A percentile compares a stretch with the other conserved stretches of the same genome.
phyloP scores from a whole-genome alignment of 2,329 filamentous ascomycete species.

The Sporothrix brasiliensis region DNA sequence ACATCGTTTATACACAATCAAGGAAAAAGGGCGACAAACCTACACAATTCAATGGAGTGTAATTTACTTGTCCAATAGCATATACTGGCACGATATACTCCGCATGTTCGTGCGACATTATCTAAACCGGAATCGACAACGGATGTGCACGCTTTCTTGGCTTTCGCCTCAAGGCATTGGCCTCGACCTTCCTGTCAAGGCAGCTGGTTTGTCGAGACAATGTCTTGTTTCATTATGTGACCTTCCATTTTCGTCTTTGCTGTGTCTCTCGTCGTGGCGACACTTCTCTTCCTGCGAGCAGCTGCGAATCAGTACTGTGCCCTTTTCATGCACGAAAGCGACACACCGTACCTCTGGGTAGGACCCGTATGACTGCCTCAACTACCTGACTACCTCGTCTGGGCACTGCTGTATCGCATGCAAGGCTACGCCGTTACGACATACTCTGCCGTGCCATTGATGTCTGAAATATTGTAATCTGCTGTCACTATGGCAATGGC shows the following conservation, averaged over 20 bases:
- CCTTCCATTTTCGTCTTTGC: conserved; percentile 5
- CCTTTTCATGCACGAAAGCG: neutral
- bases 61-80: neutral
- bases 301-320: conserved; percentile 9
- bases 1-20: neutral
- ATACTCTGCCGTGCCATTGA: neutral
- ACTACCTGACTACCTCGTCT: too few relatives aligned
- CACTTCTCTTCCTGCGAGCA: neutral
- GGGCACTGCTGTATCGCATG: too few relatives aligned
- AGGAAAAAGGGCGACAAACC: too few relatives aligned
- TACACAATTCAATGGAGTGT: neutral
- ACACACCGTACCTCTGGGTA: neutral
- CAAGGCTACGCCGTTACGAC: too few relatives aligned
- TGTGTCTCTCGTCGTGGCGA: neutral
- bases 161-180: neutral
- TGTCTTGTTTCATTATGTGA: neutral
- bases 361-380: neutral
- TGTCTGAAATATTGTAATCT: neutral
- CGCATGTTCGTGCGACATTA: neutral
- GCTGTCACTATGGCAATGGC: conserved; percentile 21
- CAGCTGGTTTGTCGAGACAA: neutral
- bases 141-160: conserved; percentile 3
- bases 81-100: neutral
- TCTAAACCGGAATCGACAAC: neutral
- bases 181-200: conserved; percentile 21